phyloP scores from a whole-genome alignment of 164 flowering plant genomes.

The Protea cynaroides region DNA sequence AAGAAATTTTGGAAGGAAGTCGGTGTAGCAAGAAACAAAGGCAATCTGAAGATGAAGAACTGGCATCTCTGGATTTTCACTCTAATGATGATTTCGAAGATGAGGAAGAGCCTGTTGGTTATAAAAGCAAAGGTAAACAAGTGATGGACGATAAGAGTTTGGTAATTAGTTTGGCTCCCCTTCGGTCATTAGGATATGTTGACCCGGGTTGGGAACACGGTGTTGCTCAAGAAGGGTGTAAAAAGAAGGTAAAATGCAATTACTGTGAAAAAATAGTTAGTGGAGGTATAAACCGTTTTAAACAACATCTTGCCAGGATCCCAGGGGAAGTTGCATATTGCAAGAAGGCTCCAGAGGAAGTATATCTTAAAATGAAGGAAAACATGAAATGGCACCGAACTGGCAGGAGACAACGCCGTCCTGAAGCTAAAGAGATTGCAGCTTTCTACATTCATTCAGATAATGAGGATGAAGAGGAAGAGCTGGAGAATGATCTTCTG shows the following conservation, averaged over 20 bases:
- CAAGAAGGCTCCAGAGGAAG: constrained; percentile 64
- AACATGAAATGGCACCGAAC: constrained; percentile 78
- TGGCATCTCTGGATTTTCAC: constrained; percentile 29
- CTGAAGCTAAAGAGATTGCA: constrained; percentile 41
- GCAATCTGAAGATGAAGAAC: constrained; percentile 43
- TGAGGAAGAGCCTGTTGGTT: constrained; percentile 34
- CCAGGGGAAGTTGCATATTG: constrained; percentile 77
- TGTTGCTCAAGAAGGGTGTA: constrained; percentile 59
- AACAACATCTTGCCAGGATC: constrained; percentile 75
- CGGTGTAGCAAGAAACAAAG: constrained; percentile 45
- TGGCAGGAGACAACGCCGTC: constrained; percentile 49
- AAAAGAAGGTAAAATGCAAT: constrained; percentile 72
- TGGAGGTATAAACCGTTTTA: constrained; percentile 75
- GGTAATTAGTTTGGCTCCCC: constrained; percentile 43
- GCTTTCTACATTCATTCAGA: constrained; percentile 40
- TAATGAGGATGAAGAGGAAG: constrained; percentile 49
- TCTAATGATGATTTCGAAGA: constrained; percentile 39
- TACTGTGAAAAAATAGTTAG: constrained; percentile 67
- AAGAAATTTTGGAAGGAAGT: constrained; percentile 55
- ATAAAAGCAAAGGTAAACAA: constrained; percentile 45
- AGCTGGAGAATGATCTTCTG: constrained; percentile 32
- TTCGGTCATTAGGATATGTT: constrained; percentile 64
- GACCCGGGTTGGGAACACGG: constrained; percentile 79
- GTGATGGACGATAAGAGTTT: constrained; percentile 34
- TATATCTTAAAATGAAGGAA: constrained; percentile 61